Evolutionary conservation across 73 alveolate species (phyloP).

Genomic region (Uronychia binucleata): DNA sequence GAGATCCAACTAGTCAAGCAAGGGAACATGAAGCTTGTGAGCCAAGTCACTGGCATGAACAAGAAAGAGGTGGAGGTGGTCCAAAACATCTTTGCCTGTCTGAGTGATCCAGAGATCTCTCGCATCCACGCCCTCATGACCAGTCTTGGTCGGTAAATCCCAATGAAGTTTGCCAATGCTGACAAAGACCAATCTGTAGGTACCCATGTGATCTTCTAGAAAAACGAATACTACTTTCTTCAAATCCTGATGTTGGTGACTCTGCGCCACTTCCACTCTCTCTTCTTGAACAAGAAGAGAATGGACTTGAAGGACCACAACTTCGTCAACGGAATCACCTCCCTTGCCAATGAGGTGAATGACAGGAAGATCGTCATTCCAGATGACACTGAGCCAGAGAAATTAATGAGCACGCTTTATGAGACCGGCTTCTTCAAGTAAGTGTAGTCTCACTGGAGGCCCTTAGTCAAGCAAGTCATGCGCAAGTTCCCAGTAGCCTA

Average conservation of each 20-base stretch:
- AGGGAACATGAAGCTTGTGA: not conserved
- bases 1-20: not conserved
- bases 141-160: not conserved
- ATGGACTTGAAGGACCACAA: not conserved
- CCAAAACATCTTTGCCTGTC: not conserved
- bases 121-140: not conserved
- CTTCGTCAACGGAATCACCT: not conserved
- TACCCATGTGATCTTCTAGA: not conserved
- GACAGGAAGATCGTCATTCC: not conserved
- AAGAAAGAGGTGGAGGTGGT: not conserved
- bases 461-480: not conserved
- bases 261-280: not conserved
- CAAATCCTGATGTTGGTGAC: not conserved
- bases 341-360: not conserved
- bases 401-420: not conserved
- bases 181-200: not conserved
- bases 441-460: not conserved
- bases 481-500: not conserved
- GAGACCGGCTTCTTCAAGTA: slow-evolving; percentile 25
- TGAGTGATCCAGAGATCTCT: not conserved
- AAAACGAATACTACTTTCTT: not conserved
- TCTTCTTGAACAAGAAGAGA: not conserved
- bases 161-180: not conserved
- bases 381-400: not conserved
- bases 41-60: not conserved